Conservation (phyloP, 176 grass and related monocot genomes). For the Cenchrus americanus region DNA sequence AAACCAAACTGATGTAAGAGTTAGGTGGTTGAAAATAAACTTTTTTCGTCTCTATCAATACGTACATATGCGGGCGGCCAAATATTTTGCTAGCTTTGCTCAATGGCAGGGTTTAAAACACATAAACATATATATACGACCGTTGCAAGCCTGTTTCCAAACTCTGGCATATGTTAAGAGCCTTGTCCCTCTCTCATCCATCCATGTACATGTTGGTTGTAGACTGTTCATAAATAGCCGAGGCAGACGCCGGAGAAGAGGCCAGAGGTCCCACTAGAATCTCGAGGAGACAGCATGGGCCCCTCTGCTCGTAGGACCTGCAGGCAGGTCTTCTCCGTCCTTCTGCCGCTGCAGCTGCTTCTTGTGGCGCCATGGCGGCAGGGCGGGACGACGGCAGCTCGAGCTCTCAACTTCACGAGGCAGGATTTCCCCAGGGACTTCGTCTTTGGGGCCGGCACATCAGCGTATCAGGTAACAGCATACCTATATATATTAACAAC, state of each 20-base stretch:
- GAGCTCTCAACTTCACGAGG: slow-evolving; percentile 65
- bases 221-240: slow-evolving; percentile 22
- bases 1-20: too few species aligned
- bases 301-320: not conserved
- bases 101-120: too few species aligned
- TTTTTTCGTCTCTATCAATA: too few species aligned
- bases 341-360: not conserved
- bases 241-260: not conserved
- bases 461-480: slow-evolving; percentile 62
- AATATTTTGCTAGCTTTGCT: too few species aligned
- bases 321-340: not conserved
- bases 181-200: not conserved
- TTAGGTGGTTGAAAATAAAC: too few species aligned
- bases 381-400: slow-evolving; percentile 8
- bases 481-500: too few species aligned
- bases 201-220: not conserved
- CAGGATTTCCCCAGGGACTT: slow-evolving; percentile 75
- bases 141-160: not conserved
- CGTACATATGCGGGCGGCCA: too few species aligned
- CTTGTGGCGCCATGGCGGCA: slow-evolving; percentile 48
- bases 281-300: not conserved
- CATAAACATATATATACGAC: too few species aligned
- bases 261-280: not conserved
- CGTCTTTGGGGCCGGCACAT: slow-evolving; percentile 85
- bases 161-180: not conserved